Percentiles rank a stretch among this genome's conserved stretches.
These are phyloP conservation scores for Coemansia sp. DNA, from an alignment of 192 early-diverging fungal genomes.

Conservation along the genomic window DNA sequence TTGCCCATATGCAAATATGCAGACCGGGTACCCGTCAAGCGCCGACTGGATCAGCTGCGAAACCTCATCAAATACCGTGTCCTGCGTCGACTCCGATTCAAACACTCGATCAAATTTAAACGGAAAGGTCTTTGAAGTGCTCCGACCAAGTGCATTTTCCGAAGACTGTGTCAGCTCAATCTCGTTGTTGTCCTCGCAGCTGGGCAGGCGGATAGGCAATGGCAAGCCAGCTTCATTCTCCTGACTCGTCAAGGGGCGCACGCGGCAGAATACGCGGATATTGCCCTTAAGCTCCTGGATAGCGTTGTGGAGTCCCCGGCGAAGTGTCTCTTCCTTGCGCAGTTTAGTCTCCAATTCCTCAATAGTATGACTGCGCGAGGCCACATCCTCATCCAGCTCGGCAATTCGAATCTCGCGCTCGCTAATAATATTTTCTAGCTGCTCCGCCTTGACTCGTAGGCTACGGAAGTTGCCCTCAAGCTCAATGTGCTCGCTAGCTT, in stretches of 20 bases:
- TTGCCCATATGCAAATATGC: conserved; percentile 98
- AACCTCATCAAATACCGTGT: conserved; percentile 90
- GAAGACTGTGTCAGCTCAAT: conserved; percentile 72
- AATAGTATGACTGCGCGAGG: conserved; percentile 38
- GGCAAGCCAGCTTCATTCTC: conserved; percentile 16
- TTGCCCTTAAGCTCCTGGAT: conserved; percentile 96
- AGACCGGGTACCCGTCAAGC: conserved; percentile 94
- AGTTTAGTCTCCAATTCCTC: conserved; percentile 61
- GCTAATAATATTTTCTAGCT: conserved; percentile 32
- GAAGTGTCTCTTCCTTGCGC: conserved; percentile 72
- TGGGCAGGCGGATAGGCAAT: conserved; percentile 56
- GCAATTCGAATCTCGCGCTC: conserved; percentile 55
- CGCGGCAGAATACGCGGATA: conserved; percentile 94
- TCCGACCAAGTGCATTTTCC: conserved; percentile 56
- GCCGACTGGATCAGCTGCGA: conserved; percentile 94
- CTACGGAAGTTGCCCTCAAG: conserved; percentile 43
- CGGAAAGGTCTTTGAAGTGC: conserved; percentile 60
- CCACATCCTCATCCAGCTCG: conserved; percentile 46
- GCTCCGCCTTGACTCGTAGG: conserved; percentile 36
- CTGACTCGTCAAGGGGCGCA: conserved; percentile 68
- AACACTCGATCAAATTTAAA: conserved; percentile 91
- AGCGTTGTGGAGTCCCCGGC: conserved; percentile 86
- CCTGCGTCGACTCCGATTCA: conserved; percentile 63
- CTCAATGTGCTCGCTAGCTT: conserved; percentile 42
- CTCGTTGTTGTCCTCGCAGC: conserved; percentile 60